phyloP scores from a whole-genome alignment of 2,329 filamentous ascomycete genomes.

The Ophiocordyceps sinensis region DNA sequence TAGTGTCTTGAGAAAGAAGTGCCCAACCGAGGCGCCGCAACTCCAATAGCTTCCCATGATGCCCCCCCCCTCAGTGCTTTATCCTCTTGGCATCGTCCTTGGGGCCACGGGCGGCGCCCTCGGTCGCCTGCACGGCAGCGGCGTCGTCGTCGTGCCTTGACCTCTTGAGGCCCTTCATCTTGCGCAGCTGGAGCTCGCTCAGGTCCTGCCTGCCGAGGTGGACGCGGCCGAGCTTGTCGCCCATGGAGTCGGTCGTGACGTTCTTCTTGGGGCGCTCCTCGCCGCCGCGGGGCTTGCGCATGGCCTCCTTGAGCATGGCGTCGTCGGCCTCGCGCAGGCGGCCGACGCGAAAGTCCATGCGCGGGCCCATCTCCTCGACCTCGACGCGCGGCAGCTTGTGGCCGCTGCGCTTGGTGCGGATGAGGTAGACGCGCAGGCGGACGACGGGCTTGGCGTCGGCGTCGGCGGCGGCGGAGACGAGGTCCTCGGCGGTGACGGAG shows the following conservation, averaged over 20 bases:
- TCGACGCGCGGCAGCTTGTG: slow-evolving; percentile 82
- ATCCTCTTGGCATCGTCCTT: slow-evolving; percentile 24
- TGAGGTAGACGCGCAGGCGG: slow-evolving; percentile 67
- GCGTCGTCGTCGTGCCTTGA: slow-evolving; percentile 46
- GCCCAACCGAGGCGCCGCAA: slow-evolving; percentile 1
- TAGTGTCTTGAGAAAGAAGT: neutral
- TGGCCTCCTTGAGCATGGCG: slow-evolving; percentile 71
- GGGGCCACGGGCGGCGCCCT: slow-evolving; percentile 18
- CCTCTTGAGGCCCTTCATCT: slow-evolving; percentile 98
- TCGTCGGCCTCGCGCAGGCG: slow-evolving; percentile 66
- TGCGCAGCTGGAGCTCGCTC: slow-evolving; percentile 75
- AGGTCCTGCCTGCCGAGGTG: slow-evolving; percentile 88
- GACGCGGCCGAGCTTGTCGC: slow-evolving; percentile 90
- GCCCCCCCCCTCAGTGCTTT: slow-evolving; percentile 13
- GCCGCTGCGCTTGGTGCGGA: slow-evolving; percentile 73
- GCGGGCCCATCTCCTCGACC: slow-evolving; percentile 86
- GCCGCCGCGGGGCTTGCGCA: slow-evolving; percentile 66
- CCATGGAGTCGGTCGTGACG: slow-evolving; percentile 76
- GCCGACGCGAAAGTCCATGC: slow-evolving; percentile 82
- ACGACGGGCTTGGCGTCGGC: slow-evolving; percentile 38
- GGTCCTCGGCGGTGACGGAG: slow-evolving; percentile 61
- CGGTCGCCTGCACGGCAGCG: slow-evolving; percentile 12
- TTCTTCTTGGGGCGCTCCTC: slow-evolving; percentile 92
- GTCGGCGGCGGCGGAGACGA: slow-evolving; percentile 19
- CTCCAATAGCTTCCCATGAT: slow-evolving; percentile 7